phyloP scores from a whole-genome alignment of 495 filamentous ascomycete genomes.

The Trichoderma erinaceum region DNA sequence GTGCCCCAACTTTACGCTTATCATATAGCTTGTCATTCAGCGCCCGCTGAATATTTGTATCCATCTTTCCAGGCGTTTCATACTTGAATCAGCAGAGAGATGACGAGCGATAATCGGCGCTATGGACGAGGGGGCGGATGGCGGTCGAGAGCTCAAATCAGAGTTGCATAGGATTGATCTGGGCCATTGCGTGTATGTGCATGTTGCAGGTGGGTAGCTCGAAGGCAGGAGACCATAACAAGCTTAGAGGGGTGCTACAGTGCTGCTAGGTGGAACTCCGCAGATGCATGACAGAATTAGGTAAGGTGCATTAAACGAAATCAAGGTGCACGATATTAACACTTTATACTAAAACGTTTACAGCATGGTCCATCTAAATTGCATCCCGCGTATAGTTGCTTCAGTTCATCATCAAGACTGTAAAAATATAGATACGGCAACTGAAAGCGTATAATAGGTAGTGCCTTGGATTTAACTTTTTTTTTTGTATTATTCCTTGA shows the following conservation, averaged over 20 bases:
- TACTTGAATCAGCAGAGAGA: not conserved
- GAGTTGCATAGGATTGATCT: not conserved
- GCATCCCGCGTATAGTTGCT: no score
- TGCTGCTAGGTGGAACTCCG: no score
- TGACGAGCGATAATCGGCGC: not conserved
- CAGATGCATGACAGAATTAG: no score
- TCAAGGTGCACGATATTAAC: no score
- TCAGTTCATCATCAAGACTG: no score
- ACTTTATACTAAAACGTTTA: no score
- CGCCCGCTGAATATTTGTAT: slow-evolving; percentile 77
- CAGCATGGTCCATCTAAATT: no score
- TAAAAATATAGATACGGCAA: not conserved
- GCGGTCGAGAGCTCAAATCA: not conserved
- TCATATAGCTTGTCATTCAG: slow-evolving; percentile 99
- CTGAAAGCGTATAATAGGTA: not conserved
- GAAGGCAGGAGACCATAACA: no score
- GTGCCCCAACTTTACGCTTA: slow-evolving; percentile 88
- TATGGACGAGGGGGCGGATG: not conserved
- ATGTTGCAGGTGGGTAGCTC: not conserved
- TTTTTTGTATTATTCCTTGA: not conserved
- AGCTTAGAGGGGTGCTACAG: no score
- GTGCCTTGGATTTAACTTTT: not conserved
- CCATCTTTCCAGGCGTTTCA: slow-evolving; percentile 51
- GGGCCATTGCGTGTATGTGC: not conserved
- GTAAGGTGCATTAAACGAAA: no score